Evolutionary conservation across 2,329 filamentous ascomycete genomes (phyloP), one percentile per base, ranked within the genome.

Genomic region (Stachybotrys elegans): DNA sequence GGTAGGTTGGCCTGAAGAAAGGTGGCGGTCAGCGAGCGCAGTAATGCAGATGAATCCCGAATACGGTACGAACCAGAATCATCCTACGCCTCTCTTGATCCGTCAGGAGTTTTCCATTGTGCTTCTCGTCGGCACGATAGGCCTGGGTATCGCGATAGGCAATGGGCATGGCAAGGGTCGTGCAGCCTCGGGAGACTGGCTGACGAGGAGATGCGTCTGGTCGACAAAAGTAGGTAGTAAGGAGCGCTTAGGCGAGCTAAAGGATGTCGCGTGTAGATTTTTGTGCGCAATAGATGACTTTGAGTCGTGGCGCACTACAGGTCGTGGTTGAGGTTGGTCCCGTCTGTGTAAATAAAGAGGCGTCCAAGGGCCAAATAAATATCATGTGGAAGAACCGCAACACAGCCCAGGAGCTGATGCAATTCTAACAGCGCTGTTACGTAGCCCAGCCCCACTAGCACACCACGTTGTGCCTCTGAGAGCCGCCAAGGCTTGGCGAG

Each of bases 61-160:
- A 6, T n/a, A 11, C 17, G 37, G 46, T 32, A 44, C 57, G 17
- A 48, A 70, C 68, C 50, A 57, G 49, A 25, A 71, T 51, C 51
- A 71, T 59, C 22, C 59, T 59, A 16, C 65, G 54, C 43, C 57
- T 65, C 40, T 70, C 63, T 43, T 62, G 48, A 25, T 68, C 62
- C 22, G 50, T 53, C 27, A 71, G 44, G 8, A 69, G 51, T 4
- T 41, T 55, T 43, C 71, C 66, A 16, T 56, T 43, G 6, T 56
- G 45, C 35, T 50, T 50, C 40, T 69, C 68, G 46, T 72, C 69
- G 48, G 61, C 59, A 43, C 68, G 58, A 47, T 72, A 71, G 42
- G 60, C 57, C 55, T 59, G 57, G 45, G 61, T 65, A 48, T 66
- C 67, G 48, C 58, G 57, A 32, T 53, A 39, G 19, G 60, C 62